phyloP scores from a whole-genome alignment of 202 grass and related monocot species.

The Thinopyrum obtusiflorum region DNA sequence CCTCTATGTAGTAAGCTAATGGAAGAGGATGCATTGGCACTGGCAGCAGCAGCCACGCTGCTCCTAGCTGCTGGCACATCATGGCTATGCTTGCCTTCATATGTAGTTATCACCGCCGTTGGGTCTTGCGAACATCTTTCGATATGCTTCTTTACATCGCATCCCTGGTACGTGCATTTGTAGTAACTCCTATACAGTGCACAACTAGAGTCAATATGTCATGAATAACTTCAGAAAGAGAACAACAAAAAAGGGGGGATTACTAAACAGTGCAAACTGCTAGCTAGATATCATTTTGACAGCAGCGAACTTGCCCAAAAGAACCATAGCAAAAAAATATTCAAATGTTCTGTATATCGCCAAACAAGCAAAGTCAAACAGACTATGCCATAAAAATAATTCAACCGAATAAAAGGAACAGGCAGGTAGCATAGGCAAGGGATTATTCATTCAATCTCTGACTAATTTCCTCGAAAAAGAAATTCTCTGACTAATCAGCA shows the following conservation, averaged over 20 bases:
- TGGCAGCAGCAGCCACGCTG: conserved; percentile 41
- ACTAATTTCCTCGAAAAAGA: background rate
- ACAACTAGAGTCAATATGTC: background rate
- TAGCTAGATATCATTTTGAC: conserved; percentile 12
- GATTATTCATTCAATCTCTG: background rate
- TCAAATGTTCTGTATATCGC: background rate
- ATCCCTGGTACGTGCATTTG: conserved; percentile 87
- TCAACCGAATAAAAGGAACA: background rate
- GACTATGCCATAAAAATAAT: conserved; percentile 3
- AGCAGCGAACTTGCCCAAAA: conserved; percentile 21
- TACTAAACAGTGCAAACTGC: background rate
- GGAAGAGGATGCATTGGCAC: conserved; percentile 36
- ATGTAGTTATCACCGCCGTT: conserved; percentile 86
- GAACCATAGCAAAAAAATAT: background rate
- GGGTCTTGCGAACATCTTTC: conserved; percentile 81
- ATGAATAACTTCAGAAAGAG: conserved; percentile 13
- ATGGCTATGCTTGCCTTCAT: conserved; percentile 94
- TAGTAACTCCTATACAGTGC: conserved; percentile 81
- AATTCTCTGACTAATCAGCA: background rate
- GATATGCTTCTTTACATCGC: conserved; percentile 91
- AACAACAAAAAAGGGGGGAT: background rate
- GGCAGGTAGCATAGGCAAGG: background rate
- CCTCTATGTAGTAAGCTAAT: conserved; percentile 26
- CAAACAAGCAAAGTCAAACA: background rate
- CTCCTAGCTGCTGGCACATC: conserved; percentile 70